Base-by-base conservation (phyloP, 441 rosid genomes). In the Flueggea neowawraea region DNA sequence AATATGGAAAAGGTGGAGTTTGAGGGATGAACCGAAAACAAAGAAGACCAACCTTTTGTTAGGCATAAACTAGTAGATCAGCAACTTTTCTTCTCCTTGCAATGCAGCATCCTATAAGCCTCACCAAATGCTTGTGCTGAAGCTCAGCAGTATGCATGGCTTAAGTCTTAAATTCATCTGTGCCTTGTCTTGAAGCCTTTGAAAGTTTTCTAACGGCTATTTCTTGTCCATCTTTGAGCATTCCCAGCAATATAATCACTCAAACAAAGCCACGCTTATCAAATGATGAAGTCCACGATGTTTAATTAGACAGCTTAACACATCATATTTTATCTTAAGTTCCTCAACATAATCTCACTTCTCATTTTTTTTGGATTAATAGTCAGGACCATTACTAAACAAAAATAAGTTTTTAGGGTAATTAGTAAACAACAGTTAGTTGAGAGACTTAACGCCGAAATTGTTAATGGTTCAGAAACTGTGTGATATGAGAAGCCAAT, bases 181-280 rank as follows among this genome's bases (percentile, higher is more conserved):
- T 49, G 33, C 86, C 88, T 64, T 82, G 89, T 32, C 74, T 80
- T 3, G 88, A 83, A 52, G 64, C 67, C 53, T 68, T 78, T 4
- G 91, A 83, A 11, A 83, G 78, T 64, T 84, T 81, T 62, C 83
- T 85, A 7, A 83, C 82, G 1, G 88, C 91, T 50, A 85, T 69
- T 33, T 70, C 74, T 58, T 64, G 65, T 31, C 85, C 95, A 28
- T 87, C 91, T 58, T 67, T 70, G 55, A 91, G 64, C 55, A 48
- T 71, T 6, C 91, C 96, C 96, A 87, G 76, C 41, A 36, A 36
- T 36, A n/a, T 36, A 36, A 36, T 36, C 41, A 36, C 41, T 36
- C 41, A 8, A 36, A 36, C 41, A 36, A 36, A 36, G 41, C 41
- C 28, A 22, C 28, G 28, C 2, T 36, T 36, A 8, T 36, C 41